Conservation (phyloP, 148 eudicot species). For the Cornus controversa region DNA sequence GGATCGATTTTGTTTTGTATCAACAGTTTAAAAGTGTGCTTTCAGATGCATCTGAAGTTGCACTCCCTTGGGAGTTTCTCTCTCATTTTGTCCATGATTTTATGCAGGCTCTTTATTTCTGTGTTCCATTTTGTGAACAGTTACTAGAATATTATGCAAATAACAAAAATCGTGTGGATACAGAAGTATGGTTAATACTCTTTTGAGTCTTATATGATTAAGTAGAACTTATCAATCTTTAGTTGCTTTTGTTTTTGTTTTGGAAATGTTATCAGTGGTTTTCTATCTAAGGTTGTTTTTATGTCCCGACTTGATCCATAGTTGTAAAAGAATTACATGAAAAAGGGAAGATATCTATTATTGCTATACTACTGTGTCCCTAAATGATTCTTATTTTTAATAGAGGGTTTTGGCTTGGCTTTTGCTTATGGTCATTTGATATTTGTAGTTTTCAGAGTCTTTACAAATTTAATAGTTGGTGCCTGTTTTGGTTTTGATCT, state of each 20-base stretch:
- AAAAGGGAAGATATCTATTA: neutral
- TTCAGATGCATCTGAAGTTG: neutral
- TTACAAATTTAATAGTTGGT: neutral
- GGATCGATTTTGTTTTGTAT: too few species aligned
- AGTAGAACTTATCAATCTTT: neutral
- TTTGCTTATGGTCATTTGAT: neutral
- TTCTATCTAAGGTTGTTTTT: neutral
- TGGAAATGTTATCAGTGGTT: neutral
- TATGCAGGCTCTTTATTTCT: constrained; percentile 84
- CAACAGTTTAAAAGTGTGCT: constrained; percentile 1
- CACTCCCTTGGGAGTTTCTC: neutral
- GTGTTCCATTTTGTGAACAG: constrained; percentile 89
- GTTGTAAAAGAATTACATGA: neutral
- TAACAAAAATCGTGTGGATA: constrained; percentile 62
- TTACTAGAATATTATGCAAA: constrained; percentile 69
- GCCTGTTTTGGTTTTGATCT: neutral
- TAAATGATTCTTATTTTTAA: neutral
- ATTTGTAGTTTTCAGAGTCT: neutral
- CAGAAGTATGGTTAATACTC: constrained; percentile 38
- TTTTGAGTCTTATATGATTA: neutral
- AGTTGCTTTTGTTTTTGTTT: neutral
- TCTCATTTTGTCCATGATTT: neutral
- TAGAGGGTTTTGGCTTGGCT: neutral
- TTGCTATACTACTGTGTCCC: neutral
- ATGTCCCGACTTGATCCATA: neutral